Conservation (phyloP, 768 basidiomycete species). For the Lactarius sp. region DNA sequence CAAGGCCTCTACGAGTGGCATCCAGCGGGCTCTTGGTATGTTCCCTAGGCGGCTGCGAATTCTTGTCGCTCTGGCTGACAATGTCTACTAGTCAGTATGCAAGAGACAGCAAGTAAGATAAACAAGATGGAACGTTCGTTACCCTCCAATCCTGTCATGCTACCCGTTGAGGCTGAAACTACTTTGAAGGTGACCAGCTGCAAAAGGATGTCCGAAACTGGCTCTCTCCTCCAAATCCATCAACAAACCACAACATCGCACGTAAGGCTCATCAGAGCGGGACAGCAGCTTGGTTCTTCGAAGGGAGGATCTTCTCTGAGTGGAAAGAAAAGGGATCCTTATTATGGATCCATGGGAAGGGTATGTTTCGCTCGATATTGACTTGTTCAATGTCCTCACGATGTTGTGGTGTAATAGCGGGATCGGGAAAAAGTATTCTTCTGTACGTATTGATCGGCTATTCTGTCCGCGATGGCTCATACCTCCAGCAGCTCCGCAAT, state of each 20-base stretch:
- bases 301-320: background rate
- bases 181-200: background rate
- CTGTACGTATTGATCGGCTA: background rate
- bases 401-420: background rate
- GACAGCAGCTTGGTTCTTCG: conserved; percentile 4
- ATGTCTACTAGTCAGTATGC: background rate
- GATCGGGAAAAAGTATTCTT: conserved; percentile 6
- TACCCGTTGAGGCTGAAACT: background rate
- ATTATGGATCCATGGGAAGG: conserved; percentile 13
- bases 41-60: background rate
- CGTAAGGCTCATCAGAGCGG: background rate
- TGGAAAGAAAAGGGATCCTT: conserved; percentile 8
- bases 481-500: background rate
- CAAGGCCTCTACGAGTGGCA: background rate
- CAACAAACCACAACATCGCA: conserved; percentile 1
- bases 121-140: conserved; percentile 13
- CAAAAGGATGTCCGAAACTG: background rate
- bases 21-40: background rate
- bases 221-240: conserved; percentile 8
- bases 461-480: background rate
- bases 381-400: background rate
- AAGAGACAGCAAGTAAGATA: background rate
- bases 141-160: too few relatives aligned
- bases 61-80: background rate
- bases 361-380: background rate